Evolutionary conservation across 2,329 filamentous ascomycete species (phyloP), one percentile per base, ranked within the genome.

Genomic region (Rhynchosporium agropyri): DNA sequence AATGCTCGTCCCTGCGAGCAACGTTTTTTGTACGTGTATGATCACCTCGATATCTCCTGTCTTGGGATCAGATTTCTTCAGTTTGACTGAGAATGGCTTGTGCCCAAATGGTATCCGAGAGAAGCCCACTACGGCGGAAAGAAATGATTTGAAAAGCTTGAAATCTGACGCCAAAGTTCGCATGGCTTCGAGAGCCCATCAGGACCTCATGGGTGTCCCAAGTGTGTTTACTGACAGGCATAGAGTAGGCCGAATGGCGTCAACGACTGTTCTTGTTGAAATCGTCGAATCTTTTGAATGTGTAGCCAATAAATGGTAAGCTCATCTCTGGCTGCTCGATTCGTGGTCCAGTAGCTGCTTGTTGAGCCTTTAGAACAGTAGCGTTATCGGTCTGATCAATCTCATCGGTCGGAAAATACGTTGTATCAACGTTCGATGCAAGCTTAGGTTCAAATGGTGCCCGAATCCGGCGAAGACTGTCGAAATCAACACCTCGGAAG

Each of bases 321-420:
- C 91, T 96, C 86, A 97, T 93, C 79, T 97, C 94, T 3, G 93
- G 92, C 67, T 92, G 89, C 75, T 96, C 90, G 70, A 94, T 91
- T 9, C 83, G 81, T 67, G 77, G 77, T 61, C 74, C 80, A 70
- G 83, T 83, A 58, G 86, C 86, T 72, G 87, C 83, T 65, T 89
- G 84, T 56, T 91, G 91, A 77, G 67, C 68, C 75, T 92, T 90
- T 73, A 97, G 84, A 68, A 91, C 84, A 29, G 92, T 95, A 61
- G 90, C 92, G 68, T 92, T 97, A 76, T 97, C 93, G 61, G 92
- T 94, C 80, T 98, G 94, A 72, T 96, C 92, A 74, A 99, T 97
- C 78, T 99, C 95, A 74, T 99, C 95, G 58, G 92, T 97, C 9
- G 95, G 95, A 87, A 99, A 99, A 82, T 99, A 98, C 53, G 93